Base-by-base conservation (phyloP, 1,284 basidiomycete species). In the Violaceomyces palustris region DNA sequence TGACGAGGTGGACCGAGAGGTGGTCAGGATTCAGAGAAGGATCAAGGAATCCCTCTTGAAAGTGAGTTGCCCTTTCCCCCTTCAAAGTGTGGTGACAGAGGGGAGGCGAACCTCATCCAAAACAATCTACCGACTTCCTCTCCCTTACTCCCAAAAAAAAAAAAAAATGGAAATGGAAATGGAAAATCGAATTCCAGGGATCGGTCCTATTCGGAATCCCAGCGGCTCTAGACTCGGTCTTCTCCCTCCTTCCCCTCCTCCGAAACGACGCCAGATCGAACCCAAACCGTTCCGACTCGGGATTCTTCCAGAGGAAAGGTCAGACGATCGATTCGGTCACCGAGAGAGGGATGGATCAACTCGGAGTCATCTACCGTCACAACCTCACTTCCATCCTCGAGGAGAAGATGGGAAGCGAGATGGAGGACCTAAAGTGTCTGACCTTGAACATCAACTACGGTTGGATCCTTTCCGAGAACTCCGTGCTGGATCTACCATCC, bases 381-480 rank as follows among this genome's bases (percentile, higher is more conserved):
- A 58, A 58, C 41, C 40, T 58, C 7, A 27, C 25, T 22, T 17
- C 35, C 1, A 58, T 58, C 25, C 27, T 48, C 1, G 31, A 39
- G 2, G 15, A 18, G 0, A 49, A 47, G 31, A 50, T 58, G 42
- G 12, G 8, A 7, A 15, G 40, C 17, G 49, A 58, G 28, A 58
- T 53, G 46, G 29, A 35, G 12, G 55, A 58, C 26, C 35, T 58
- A 18, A 42, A 42, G n/a, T 50, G 46, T 11, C 33, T 53, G 7
- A 50, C 55, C 4, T n/a, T 58, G 23, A 27, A 58, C 24, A 50
- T 58, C 50, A 53, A 58, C 33, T 59, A 59, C 33, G 55, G 55
- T 22, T 53, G 49, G 39, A 59, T 17, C 23, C 36, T 59, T 6
- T 23, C 41, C 0, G 32, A 50, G 6, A 22, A 53, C 15, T 2